phyloP scores from a whole-genome alignment of 306 rosid genomes.

The Quercus gilva region DNA sequence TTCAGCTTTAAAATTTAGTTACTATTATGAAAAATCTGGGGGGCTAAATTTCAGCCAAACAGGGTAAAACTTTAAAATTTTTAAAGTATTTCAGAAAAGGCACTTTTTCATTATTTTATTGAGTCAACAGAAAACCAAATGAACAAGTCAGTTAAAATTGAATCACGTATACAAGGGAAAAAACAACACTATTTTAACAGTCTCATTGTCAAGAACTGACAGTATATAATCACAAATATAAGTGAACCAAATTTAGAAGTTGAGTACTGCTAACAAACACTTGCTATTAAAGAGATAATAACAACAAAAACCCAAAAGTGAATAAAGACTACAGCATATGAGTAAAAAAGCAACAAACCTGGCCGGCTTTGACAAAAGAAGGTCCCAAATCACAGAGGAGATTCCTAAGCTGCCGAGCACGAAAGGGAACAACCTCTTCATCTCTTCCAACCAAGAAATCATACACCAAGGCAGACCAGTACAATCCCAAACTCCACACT shows the following conservation, averaged over 20 bases:
- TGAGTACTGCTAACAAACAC: neutral
- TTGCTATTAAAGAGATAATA: neutral
- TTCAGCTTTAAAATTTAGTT: neutral
- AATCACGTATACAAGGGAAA: neutral
- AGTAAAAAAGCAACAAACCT: conserved; percentile 50
- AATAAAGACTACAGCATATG: neutral
- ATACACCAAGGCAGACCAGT: conserved; percentile 81
- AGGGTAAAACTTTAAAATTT: neutral
- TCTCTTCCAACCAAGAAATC: conserved; percentile 94
- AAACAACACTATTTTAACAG: neutral
- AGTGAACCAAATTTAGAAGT: neutral
- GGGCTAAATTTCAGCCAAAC: neutral
- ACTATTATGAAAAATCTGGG: neutral
- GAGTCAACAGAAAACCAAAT: neutral
- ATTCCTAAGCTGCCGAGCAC: conserved; percentile 95
- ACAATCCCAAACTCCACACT: conserved; percentile 87
- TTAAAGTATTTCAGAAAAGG: neutral
- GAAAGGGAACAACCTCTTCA: conserved; percentile 95
- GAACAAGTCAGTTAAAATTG: neutral
- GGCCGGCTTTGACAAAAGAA: conserved; percentile 96
- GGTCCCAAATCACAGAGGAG: conserved; percentile 93
- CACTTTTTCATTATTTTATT: neutral
- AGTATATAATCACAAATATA: neutral
- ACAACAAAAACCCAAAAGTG: neutral
- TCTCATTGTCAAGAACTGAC: neutral